A percentile compares a stretch with the other conserved stretches of the same genome.
These are phyloP conservation scores for Cyberlindnera samutprakarnensis DNA, from an alignment of 805 yeast species.

Conservation along the genomic window DNA sequence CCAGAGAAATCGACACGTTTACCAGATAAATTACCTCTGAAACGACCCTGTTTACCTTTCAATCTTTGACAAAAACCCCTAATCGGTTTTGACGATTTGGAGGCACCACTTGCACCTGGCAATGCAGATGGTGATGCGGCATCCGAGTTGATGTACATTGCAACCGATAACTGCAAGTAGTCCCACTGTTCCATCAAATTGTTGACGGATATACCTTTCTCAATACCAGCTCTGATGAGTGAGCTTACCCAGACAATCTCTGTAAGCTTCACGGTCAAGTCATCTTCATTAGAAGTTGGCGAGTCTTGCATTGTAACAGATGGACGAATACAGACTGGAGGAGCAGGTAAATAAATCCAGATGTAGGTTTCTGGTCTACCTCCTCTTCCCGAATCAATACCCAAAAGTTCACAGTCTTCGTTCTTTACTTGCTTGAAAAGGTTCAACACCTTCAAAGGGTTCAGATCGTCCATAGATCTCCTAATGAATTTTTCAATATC, in stretches of 20 bases:
- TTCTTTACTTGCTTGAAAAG: slow-evolving; percentile 82
- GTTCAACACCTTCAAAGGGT: slow-evolving; percentile 83
- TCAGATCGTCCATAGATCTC: slow-evolving; percentile 86
- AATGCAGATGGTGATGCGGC: slow-evolving; percentile 74
- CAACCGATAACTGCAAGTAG: slow-evolving; percentile 87
- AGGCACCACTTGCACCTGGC: slow-evolving; percentile 55
- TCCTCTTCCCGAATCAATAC: slow-evolving; percentile 78
- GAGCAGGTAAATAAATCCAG: slow-evolving; percentile 97
- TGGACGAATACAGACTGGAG: slow-evolving; percentile 98
- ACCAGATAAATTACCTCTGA: slow-evolving; percentile 96
- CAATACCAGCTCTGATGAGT: slow-evolving; percentile 87
- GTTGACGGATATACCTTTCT: slow-evolving; percentile 88
- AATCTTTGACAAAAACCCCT: slow-evolving; percentile 95
- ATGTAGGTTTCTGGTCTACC: slow-evolving; percentile 95
- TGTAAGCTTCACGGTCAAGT: slow-evolving; percentile 88
- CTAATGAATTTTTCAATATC: slow-evolving; percentile 84
- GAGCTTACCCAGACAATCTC: slow-evolving; percentile 98
- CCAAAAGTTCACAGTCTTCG: slow-evolving; percentile 85
- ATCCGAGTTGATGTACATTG: slow-evolving; percentile 96
- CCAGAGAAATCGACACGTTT: slow-evolving; percentile 98
- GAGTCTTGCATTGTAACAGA: slow-evolving; percentile 89
- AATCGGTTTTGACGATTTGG: slow-evolving; percentile 60
- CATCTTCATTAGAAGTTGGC: slow-evolving; percentile 93
- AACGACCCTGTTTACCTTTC: slow-evolving; percentile 98
- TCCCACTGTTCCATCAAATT: slow-evolving; percentile 99